These are phyloP conservation scores for Akanthomyces muscarius DNA, from an alignment of 2,329 filamentous ascomycete genomes.

Conservation along the genomic window DNA sequence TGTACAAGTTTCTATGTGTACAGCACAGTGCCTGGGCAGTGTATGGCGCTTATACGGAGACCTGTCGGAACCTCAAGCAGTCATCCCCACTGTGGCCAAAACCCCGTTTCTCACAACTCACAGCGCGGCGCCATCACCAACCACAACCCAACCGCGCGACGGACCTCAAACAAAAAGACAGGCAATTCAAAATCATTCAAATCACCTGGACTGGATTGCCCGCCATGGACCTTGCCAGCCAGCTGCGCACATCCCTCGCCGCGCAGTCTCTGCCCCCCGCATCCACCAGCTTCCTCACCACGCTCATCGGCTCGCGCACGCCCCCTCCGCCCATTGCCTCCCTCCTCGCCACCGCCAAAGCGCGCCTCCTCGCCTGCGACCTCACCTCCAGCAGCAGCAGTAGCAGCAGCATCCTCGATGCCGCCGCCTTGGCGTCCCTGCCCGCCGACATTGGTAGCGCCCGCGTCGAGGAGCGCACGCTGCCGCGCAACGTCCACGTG, in stretches of 20 bases:
- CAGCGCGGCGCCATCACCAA: no score
- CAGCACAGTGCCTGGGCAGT: neutral
- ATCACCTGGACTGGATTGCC: no score
- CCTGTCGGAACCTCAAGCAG: neutral
- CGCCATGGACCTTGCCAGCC: conserved; percentile 35
- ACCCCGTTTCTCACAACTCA: no score
- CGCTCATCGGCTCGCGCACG: conserved; percentile 54
- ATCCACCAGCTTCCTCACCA: conserved; percentile 57
- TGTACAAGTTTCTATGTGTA: no score
- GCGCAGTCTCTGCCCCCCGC: conserved; percentile 51
- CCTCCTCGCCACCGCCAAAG: conserved; percentile 72
- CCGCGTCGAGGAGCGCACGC: conserved; percentile 48
- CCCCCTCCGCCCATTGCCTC: conserved; percentile 62
- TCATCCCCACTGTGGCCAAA: neutral
- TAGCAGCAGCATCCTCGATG: conserved; percentile 40
- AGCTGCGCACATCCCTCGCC: conserved; percentile 50
- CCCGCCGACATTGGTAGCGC: conserved; percentile 55
- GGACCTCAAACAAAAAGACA: no score
- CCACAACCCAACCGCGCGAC: no score
- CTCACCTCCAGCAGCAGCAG: conserved; percentile 51
- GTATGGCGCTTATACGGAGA: neutral
- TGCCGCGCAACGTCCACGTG: conserved; percentile 63
- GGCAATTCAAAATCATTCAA: no score
- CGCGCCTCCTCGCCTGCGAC: conserved; percentile 75
- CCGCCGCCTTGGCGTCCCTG: conserved; percentile 38